Conservation (phyloP, 129 eudicot species). For the Pittosporum tobira region DNA sequence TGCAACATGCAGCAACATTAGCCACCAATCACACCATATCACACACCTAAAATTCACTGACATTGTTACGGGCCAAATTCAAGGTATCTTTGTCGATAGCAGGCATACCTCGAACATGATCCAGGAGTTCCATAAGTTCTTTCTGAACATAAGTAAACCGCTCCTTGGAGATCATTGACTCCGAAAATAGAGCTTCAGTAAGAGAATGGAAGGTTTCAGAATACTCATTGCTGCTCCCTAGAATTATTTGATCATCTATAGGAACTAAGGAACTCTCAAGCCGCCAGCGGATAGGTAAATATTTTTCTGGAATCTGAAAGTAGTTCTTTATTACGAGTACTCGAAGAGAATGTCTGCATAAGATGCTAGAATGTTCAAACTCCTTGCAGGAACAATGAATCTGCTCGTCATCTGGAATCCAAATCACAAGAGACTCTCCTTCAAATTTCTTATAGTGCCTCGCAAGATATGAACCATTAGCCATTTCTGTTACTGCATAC, state of each 20-base stretch:
- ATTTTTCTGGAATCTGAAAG: conserved; percentile 67
- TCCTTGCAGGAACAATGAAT: conserved; percentile 77
- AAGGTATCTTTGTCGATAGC: conserved; percentile 29
- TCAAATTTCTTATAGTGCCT: conserved; percentile 67
- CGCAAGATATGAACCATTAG: conserved; percentile 55
- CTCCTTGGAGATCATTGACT: conserved; percentile 48
- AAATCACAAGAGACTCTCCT: conserved; percentile 51
- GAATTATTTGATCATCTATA: conserved; percentile 34
- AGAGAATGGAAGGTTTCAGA: conserved; percentile 48
- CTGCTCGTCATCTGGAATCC: conserved; percentile 67
- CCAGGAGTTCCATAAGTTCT: conserved; percentile 48
- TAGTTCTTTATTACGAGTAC: conserved; percentile 58
- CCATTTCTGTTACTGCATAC: conserved; percentile 56
- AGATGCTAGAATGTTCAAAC: conserved; percentile 57
- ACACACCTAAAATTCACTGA: conserved; percentile 22
- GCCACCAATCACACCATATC: background rate
- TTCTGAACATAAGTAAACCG: conserved; percentile 57
- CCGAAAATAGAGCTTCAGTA: conserved; percentile 42
- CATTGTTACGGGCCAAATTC: conserved; percentile 33
- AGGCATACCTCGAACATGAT: conserved; percentile 51
- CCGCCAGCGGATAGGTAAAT: conserved; percentile 55
- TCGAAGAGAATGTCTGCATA: conserved; percentile 59
- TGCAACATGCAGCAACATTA: conserved; percentile 3
- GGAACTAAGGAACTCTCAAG: conserved; percentile 37
- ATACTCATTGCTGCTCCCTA: conserved; percentile 35